Base-by-base conservation (phyloP, 179 eudicot species). In the Beta macrorhiza region DNA sequence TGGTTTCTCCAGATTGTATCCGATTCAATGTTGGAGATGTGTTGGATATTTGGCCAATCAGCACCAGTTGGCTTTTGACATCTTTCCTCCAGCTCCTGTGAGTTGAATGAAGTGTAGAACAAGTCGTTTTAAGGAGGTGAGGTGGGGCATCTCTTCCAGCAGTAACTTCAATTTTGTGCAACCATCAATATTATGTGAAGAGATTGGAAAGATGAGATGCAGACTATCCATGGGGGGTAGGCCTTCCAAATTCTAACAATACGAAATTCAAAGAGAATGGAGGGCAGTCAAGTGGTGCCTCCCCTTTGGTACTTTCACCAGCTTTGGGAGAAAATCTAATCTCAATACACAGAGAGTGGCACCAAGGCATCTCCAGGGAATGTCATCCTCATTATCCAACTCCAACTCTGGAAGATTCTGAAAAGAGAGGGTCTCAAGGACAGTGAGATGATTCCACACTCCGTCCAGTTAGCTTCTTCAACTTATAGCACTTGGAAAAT, bases 361-460 rank as follows among this genome's bases (percentile, higher is more conserved):
- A 71, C 20, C 0, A 71, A 71, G 56, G 29, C 0, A 71, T 17
- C 19, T 49, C 58, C 75, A 71, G 2, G 75, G 75, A 7, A 20
- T 22, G 2, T 12, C 58, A 45, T 44, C 55, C 1, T 69, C 55
- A 19, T 17, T 25, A 37, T 49, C 57, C 0, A 25, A 25, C 25
- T 25, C 25, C n/a, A 3, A 8, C 49, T 32, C 20, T 71, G 57
- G n/a, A 1, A 22, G 20, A 71, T 47, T 14, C 42, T 44, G 57
- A 71, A 8, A 14, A 16, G n/a, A 0, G 0, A 19, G 57, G 15
- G 3, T n/a, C 17, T 71, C 29, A 2, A 71, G 32, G 74, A 57
- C 57, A 11, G 57, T 71, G 57, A 71, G 37, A 49, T 71, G 25
- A 56, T 71, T 57, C 74, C 56, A 71, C 74, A 19, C 74, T 71